A percentile compares a stretch with the other conserved stretches of the same genome.
phyloP scores from a whole-genome alignment of 1,284 basidiomycete species.

The Rhodofomes roseus region DNA sequence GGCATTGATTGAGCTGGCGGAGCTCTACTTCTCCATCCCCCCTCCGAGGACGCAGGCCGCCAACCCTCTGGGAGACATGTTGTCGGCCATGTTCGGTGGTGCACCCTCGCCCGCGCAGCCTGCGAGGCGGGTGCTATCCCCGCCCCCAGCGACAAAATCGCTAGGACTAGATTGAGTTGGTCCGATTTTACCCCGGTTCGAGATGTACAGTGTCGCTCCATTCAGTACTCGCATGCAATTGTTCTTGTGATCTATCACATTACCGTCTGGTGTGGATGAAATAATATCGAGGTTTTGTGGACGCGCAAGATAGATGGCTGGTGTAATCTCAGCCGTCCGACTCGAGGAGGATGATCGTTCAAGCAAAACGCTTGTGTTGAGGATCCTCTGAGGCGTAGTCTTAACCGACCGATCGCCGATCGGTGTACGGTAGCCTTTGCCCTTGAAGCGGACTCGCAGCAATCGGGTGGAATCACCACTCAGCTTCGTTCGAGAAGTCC shows the following conservation, averaged over 20 bases:
- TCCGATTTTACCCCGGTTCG: slow-evolving; percentile 5
- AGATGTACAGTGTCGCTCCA: neutral
- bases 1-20: slow-evolving; percentile 51
- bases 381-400: neutral
- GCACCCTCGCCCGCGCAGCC: slow-evolving; percentile 24
- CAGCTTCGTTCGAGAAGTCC: neutral
- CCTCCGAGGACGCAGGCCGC: slow-evolving; percentile 62
- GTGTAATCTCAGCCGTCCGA: too few species aligned
- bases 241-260: neutral
- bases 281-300: too few species aligned
- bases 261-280: neutral
- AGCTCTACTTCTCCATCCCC: slow-evolving; percentile 80
- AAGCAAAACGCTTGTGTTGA: neutral
- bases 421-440: neutral
- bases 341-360: neutral
- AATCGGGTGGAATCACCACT: too few species aligned
- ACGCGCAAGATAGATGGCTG: too few species aligned
- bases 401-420: neutral
- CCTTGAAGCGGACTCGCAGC: neutral
- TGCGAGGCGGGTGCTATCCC: slow-evolving; percentile 40
- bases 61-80: slow-evolving; percentile 82
- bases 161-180: slow-evolving; percentile 35
- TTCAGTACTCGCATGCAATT: neutral
- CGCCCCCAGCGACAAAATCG: slow-evolving; percentile 29
- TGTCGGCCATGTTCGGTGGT: slow-evolving; percentile 78